Percentiles rank a stretch among this genome's conserved stretches.
These are phyloP conservation scores for Acer campestre DNA, from an alignment of 345 rosid genomes.

Conservation along the genomic window DNA sequence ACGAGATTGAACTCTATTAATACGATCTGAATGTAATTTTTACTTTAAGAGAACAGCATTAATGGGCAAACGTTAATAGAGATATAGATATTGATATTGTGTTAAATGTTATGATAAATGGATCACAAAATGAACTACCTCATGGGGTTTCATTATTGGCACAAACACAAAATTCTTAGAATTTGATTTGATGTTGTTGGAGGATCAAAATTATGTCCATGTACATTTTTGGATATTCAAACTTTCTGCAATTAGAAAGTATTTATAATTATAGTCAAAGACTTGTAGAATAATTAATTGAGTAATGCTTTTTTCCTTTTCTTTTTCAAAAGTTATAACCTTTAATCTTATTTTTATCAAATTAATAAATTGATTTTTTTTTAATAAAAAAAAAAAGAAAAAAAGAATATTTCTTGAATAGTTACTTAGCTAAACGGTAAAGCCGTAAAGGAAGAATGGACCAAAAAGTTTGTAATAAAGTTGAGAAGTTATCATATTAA, in stretches of 20 bases:
- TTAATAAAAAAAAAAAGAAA: too few species aligned
- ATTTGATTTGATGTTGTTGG: constrained; percentile 17
- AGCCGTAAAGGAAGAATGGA: constrained; percentile 15
- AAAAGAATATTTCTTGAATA: not conserved
- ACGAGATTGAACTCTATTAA: too few species aligned
- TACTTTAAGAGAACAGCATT: too few species aligned
- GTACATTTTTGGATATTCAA: constrained; percentile 15
- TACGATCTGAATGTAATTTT: too few species aligned
- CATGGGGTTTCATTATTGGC: constrained; percentile 8
- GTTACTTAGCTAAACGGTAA: constrained; percentile 29
- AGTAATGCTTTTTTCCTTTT: not conserved
- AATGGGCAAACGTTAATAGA: too few species aligned
- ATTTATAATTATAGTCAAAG: constrained; percentile 11
- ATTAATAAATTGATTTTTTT: not conserved
- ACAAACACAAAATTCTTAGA: not conserved
- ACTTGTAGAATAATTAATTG: not conserved
- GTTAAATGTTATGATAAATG: constrained; percentile 4
- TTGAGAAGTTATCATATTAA: not conserved
- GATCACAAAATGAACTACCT: constrained; percentile 18
- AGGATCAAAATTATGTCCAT: constrained; percentile 15
- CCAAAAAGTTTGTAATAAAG: not conserved
- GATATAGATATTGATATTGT: not conserved
- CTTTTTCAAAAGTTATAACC: constrained; percentile 16
- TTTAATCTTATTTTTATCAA: not conserved
- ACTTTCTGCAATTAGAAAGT: constrained; percentile 25